Conservation (phyloP, 176 grass and related monocot species). For the Bromus sterilis region DNA sequence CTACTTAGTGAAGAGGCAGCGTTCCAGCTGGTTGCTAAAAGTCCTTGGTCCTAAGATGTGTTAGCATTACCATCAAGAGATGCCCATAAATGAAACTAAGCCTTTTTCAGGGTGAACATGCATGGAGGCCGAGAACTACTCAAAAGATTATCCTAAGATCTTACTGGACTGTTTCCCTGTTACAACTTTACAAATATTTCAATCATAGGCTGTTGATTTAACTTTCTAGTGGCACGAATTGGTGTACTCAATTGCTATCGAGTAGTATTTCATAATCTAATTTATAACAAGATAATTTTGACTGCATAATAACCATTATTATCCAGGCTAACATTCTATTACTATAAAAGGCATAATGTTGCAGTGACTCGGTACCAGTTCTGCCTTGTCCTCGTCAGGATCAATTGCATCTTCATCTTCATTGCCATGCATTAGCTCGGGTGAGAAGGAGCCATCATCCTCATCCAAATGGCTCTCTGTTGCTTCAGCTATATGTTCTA, state of each 20-base stretch:
- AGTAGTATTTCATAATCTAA: constrained; percentile 2
- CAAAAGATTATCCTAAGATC: not conserved
- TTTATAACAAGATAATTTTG: not conserved
- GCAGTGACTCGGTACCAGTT: constrained; percentile 54
- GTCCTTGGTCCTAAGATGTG: not conserved
- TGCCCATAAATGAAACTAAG: not conserved
- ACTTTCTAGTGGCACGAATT: not conserved
- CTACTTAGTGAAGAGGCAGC: not conserved
- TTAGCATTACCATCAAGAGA: not conserved
- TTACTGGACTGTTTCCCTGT: not conserved
- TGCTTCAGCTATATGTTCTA: constrained; percentile 61
- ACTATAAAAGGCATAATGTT: not conserved
- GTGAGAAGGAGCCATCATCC: constrained; percentile 84
- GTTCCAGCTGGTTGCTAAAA: not conserved
- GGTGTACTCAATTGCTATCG: not conserved
- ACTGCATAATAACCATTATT: not conserved
- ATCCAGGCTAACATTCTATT: not conserved
- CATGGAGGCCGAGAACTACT: not conserved
- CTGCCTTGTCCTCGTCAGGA: constrained; percentile 91
- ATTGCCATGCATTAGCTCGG: constrained; percentile 75
- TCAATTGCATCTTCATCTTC: constrained; percentile 93
- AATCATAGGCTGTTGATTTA: not conserved
- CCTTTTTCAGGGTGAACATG: not conserved
- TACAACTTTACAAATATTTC: not conserved
- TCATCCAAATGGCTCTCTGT: constrained; percentile 48